phyloP scores from a whole-genome alignment of 805 yeast species.

The Nakazawaea peltata region DNA sequence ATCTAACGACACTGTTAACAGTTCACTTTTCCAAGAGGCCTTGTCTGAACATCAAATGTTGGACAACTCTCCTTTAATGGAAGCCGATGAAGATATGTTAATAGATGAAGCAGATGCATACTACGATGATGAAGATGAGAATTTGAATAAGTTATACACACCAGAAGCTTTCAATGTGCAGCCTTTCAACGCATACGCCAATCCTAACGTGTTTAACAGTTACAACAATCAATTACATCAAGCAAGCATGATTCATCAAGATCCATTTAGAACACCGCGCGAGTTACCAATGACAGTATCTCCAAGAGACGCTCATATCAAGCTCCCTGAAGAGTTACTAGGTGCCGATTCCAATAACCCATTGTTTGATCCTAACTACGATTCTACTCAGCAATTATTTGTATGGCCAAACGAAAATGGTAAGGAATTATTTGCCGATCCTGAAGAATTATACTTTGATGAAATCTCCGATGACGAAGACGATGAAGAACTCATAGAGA shows the following conservation, averaged over 20 bases:
- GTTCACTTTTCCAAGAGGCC: conserved; percentile 6
- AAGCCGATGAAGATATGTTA: conserved; percentile 9
- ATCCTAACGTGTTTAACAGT: conserved; percentile 25
- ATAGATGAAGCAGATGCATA: conserved; percentile 9
- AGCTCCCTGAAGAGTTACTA: conserved; percentile 12
- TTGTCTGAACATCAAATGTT: conserved; percentile 1
- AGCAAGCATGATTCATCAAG: conserved; percentile 1
- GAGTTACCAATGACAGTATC: conserved; percentile 12
- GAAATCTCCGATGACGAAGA: conserved; percentile 13
- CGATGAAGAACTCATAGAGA: conserved; percentile 8
- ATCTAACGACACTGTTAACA: not conserved
- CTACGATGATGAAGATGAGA: conserved; percentile 4
- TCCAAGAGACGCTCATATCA: conserved; percentile 13
- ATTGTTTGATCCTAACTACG: conserved; percentile 5
- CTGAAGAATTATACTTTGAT: conserved; percentile 13
- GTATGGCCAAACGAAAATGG: conserved; percentile 11
- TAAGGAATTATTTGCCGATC: conserved; percentile 7
- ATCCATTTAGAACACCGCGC: conserved; percentile 4
- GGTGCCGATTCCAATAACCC: conserved; percentile 4
- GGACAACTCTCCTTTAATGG: conserved; percentile 5
- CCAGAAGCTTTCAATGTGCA: conserved; percentile 11
- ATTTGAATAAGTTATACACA: conserved; percentile 2
- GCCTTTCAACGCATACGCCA: conserved; percentile 30
- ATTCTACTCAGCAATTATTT: conserved; percentile 7
- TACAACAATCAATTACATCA: conserved; percentile 5